phyloP scores from a whole-genome alignment of 371 early-diverging fungal species.

The Mortierella sp. region DNA sequence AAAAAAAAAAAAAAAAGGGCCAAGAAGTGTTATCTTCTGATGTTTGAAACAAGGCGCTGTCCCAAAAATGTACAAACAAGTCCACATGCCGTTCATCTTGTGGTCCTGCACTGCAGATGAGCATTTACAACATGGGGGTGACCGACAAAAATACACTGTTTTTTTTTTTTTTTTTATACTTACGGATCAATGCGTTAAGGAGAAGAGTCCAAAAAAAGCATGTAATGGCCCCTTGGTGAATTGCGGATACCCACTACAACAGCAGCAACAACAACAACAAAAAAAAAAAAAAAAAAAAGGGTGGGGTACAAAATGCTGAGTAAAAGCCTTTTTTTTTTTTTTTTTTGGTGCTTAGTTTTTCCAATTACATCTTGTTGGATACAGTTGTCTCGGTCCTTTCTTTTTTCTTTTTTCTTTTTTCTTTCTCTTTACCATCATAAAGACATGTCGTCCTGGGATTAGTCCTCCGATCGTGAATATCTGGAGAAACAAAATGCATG shows the following conservation, averaged over 20 bases:
- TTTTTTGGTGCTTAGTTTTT: too few relatives aligned
- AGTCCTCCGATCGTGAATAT: constrained; percentile 30
- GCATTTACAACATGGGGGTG: too few relatives aligned
- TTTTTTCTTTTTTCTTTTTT: not conserved
- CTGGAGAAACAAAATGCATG: constrained; percentile 17
- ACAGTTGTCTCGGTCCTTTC: not conserved
- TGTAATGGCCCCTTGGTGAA: constrained; percentile 20
- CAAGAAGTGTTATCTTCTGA: too few relatives aligned
- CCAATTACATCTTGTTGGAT: too few relatives aligned
- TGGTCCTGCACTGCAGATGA: too few relatives aligned
- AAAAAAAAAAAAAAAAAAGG: constrained; percentile 3
- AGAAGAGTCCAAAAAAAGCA: constrained; percentile 36
- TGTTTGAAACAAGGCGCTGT: too few relatives aligned
- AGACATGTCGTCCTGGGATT: constrained; percentile 4
- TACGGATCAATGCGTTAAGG: constrained; percentile 30
- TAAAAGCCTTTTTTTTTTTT: not conserved
- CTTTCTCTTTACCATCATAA: constrained; percentile 14
- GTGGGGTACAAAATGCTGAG: too few relatives aligned
- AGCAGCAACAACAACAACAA: not conserved
- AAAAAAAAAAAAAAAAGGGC: not conserved
- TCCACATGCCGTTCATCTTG: not conserved
- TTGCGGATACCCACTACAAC: constrained; percentile 18
- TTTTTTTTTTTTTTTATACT: not conserved
- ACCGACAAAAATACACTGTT: too few relatives aligned
- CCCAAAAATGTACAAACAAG: too few relatives aligned